Evolutionary conservation across 2,329 filamentous ascomycete species (phyloP), one percentile per base, ranked within the genome.

Genomic region (Peltaster fructicola): DNA sequence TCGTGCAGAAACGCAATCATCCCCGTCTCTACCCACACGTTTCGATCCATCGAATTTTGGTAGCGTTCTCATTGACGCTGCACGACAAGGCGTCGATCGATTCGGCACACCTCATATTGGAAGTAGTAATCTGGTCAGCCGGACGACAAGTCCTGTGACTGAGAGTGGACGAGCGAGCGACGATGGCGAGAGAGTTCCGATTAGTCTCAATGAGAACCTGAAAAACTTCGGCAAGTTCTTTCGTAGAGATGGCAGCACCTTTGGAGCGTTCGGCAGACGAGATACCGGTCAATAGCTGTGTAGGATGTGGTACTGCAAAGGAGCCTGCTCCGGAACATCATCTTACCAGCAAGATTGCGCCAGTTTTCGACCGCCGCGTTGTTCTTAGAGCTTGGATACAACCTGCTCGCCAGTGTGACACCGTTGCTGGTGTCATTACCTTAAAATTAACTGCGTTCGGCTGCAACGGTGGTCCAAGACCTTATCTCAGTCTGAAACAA

Each of bases 181-280:
- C 36, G 45, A 26, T 35, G 36, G 16, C 39, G 37, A 19, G 41
- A 30, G 27, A 37, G 61, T 68, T 27, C 70, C 74, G 41, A 68
- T 67, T 6, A 80, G 76, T 25, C 67, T 93, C 35, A 91, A 93
- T 47, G 84, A 91, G 52, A 93, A 93, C 51, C 49, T 95, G 52
- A 84, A 81, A 56, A 92, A 81, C 48, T 79, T 98, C 53, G 85
- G 85, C 13, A 93, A 91, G 53, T 93, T 95, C 55, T 95, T 95
- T 58, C 72, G 76, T 34, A 62, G 85, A 34, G 85, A 93, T 56
- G 73, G 85, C 34, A 77, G 78, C 15, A 69, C 73, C 3, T 65
- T 45, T 31, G 41, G 42, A n/a, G 42, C 41, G 8, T 45, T 44
- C 28, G 41, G 41, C 7, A 27, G 35, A 24, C 31, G 27, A 24